phyloP scores from a whole-genome alignment of 495 filamentous ascomycete species.

The Aspergillus panamensis region DNA sequence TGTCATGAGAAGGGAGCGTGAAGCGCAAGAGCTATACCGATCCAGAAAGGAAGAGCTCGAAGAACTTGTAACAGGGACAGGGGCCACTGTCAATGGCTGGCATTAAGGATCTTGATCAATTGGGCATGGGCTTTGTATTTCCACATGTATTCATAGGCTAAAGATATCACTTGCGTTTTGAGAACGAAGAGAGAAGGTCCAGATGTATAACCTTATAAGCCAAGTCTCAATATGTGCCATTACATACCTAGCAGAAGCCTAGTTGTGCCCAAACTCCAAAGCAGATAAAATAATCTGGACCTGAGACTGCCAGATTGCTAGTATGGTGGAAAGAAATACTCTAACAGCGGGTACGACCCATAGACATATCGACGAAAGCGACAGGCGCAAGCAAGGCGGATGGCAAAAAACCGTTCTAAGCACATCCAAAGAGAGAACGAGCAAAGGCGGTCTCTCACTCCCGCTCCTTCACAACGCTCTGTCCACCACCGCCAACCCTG shows the following conservation, averaged over 20 bases:
- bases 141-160: constrained; percentile 14
- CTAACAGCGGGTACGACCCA: not conserved
- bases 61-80: constrained; percentile 44
- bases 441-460: constrained; percentile 22
- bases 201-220: too few species aligned
- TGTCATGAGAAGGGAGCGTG: constrained; percentile 77
- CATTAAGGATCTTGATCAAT: constrained; percentile 28
- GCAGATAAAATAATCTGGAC: not conserved
- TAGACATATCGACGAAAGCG: constrained; percentile 2
- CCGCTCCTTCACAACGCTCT: constrained; percentile 17
- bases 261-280: too few species aligned
- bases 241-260: too few species aligned
- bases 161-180: not conserved
- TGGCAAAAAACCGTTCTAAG: constrained; percentile 7
- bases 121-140: constrained; percentile 2
- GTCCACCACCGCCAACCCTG: constrained; percentile 18
- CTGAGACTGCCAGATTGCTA: not conserved
- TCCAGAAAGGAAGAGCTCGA: constrained; percentile 74
- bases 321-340: not conserved
- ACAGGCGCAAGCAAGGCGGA: constrained; percentile 20
- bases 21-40: constrained; percentile 85
- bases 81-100: constrained; percentile 43
- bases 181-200: not conserved
- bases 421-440: not conserved
- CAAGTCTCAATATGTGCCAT: too few species aligned